Base-by-base conservation (phyloP, 768 basidiomycete species). In the Harrya chromipes region DNA sequence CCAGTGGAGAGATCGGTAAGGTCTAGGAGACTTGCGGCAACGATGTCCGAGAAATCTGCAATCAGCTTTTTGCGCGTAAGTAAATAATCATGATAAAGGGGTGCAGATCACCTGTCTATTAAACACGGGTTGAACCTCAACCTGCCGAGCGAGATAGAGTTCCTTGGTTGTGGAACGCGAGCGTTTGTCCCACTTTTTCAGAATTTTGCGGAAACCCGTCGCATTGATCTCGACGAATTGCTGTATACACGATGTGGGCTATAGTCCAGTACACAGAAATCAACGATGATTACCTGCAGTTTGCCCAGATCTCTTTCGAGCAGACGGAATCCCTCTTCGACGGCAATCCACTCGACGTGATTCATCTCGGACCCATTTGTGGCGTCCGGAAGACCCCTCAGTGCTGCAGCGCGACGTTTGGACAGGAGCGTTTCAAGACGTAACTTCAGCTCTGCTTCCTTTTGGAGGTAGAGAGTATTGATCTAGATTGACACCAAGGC, bases 181-280 rank as follows among this genome's bases (percentile, higher is more conserved):
- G 40, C 92, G 82, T 70, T 98, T 99, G 71, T 98, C 97, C 79
- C 92, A 99, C 67, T 99, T 99, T 65, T 99, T 98, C 53, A 97
- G 70, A 41, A 98, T 97, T 68, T 98, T 98, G 39, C 94, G 82
- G 67, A 98, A 98, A 4, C 94, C 97, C 10, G 85, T 92, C 6
- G 89, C 97, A 65, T 98, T 99, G 62, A 97, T 88, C 70, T 98
- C 97, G 54, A 99, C 84, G 62, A 94, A 99, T 80, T 93, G 89
- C 93, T 94, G 63, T 38, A 47, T 60, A 58, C 35, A 46, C 24
- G 0, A 53, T 56, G 49, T 61, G 57, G 58, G 57, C 36, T 14
- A 23, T 24, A 14, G 37, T 49, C 46, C 56, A 27, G 43, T 21
- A 35, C 44, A 49, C 44, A 57, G 46, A 50, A 44, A 16, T 33